Conservation (phyloP, 148 eudicot species). For the Chenopodium suecicum region DNA sequence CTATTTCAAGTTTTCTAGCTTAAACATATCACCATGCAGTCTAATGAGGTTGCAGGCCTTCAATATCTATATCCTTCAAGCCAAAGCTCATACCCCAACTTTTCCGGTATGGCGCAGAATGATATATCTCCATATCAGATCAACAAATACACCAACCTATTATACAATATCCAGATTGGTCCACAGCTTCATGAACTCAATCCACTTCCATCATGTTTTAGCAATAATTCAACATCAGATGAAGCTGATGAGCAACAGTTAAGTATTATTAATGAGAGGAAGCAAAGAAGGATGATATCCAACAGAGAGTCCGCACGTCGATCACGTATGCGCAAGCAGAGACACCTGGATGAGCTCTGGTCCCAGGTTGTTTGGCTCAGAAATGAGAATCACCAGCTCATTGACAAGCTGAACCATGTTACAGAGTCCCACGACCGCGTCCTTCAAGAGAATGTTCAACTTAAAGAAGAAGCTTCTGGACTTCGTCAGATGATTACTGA, state of each 20-base stretch:
- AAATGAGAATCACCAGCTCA: constrained; percentile 71
- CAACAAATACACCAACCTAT: constrained; percentile 41
- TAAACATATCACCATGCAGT: constrained; percentile 51
- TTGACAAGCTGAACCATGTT: constrained; percentile 59
- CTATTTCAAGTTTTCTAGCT: background rate
- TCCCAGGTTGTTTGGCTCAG: constrained; percentile 77
- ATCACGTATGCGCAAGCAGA: constrained; percentile 95
- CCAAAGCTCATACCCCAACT: constrained; percentile 45
- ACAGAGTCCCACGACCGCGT: constrained; percentile 59
- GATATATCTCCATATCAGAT: constrained; percentile 11
- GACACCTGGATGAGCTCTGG: constrained; percentile 87
- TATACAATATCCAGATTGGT: constrained; percentile 45
- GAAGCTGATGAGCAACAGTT: constrained; percentile 84
- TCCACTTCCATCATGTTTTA: constrained; percentile 47
- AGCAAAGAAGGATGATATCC: constrained; percentile 93
- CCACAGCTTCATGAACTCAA: constrained; percentile 50
- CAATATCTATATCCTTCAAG: constrained; percentile 50
- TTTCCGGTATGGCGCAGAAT: constrained; percentile 30
- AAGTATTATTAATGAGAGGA: constrained; percentile 76
- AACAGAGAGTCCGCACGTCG: constrained; percentile 91
- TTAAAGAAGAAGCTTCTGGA: constrained; percentile 68
- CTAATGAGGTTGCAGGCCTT: constrained; percentile 51
- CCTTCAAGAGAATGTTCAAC: constrained; percentile 69
- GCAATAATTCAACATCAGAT: constrained; percentile 85
- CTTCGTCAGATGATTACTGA: constrained; percentile 74